phyloP scores from a whole-genome alignment of 306 rosid genomes.

The Malus sylvestris region DNA sequence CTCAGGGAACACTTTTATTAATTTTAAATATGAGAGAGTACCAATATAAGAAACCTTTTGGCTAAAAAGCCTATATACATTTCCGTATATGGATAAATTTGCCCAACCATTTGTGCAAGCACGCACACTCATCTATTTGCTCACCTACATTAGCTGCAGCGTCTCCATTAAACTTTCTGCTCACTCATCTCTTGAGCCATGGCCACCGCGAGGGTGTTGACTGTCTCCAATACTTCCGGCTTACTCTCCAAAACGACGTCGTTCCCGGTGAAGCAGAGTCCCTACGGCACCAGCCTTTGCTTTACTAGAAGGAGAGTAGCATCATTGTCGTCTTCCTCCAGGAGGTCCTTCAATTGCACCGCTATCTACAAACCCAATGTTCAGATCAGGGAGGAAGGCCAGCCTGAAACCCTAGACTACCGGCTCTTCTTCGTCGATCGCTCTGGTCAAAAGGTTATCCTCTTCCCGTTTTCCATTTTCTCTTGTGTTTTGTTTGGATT shows the following conservation, averaged over 20 bases:
- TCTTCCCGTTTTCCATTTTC: background rate
- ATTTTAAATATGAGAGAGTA: too few relatives aligned
- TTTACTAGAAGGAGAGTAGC: conserved; percentile 21
- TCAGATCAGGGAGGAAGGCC: conserved; percentile 62
- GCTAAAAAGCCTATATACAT: too few relatives aligned
- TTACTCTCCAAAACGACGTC: conserved; percentile 31
- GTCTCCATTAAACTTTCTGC: too few relatives aligned
- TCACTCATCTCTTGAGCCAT: conserved; percentile 17
- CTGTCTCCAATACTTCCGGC: conserved; percentile 41
- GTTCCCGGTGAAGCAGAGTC: conserved; percentile 22
- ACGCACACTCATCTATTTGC: too few relatives aligned
- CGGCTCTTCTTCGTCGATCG: conserved; percentile 60
- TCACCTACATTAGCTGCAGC: too few relatives aligned
- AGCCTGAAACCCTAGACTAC: conserved; percentile 71
- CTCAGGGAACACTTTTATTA: rapidly evolving
- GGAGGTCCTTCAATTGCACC: conserved; percentile 52
- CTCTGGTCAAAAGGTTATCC: conserved; percentile 61
- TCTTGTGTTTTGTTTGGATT: conserved; percentile 1
- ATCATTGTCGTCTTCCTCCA: conserved; percentile 14
- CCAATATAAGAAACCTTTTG: too few relatives aligned
- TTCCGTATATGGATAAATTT: too few relatives aligned
- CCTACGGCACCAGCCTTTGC: conserved; percentile 14
- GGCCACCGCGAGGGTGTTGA: conserved; percentile 77
- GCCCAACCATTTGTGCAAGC: too few relatives aligned
- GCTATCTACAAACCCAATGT: conserved; percentile 71